phyloP scores from a whole-genome alignment of 2,329 filamentous ascomycete genomes.

The Zopfia rhizophila region DNA sequence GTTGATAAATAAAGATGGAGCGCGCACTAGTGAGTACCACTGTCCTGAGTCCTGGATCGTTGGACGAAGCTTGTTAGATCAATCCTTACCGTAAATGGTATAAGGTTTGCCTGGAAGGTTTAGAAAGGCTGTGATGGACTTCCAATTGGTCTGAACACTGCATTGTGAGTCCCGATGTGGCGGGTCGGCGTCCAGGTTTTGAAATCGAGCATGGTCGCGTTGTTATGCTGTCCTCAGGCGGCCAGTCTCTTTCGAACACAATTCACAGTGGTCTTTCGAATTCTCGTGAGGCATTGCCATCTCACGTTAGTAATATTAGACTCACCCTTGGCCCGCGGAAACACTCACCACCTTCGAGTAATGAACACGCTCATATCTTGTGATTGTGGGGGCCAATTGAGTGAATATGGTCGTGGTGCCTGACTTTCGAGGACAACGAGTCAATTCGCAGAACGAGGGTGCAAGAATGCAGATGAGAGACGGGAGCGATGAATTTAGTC shows the following conservation, averaged over 20 bases:
- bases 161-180: constrained; percentile 7
- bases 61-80: constrained; percentile 12
- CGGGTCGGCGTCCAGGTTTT: constrained; percentile 4
- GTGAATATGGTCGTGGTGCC: no score
- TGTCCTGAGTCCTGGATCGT: constrained; percentile 3
- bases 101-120: constrained; percentile 20
- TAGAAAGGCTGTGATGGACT: constrained; percentile 7
- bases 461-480: constrained; percentile 2
- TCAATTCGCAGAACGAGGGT: background rate
- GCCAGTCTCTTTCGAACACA: constrained; percentile 1
- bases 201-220: constrained; percentile 6
- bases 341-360: no score
- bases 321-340: constrained; percentile 2
- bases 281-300: constrained; percentile 19
- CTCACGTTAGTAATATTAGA: constrained; percentile 12
- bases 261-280: constrained; percentile 1
- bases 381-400: background rate
- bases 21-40: constrained; percentile 4
- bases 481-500: constrained; percentile 1
- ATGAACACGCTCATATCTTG: no score
- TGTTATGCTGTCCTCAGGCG: constrained; percentile 16
- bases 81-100: constrained; percentile 10
- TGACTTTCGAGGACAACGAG: no score
- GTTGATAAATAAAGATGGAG: constrained; percentile 27
- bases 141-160: constrained; percentile 18